These are phyloP conservation scores for Aspergillus costaricaensis DNA, from an alignment of 2,329 filamentous ascomycete genomes.

Conservation along the genomic window DNA sequence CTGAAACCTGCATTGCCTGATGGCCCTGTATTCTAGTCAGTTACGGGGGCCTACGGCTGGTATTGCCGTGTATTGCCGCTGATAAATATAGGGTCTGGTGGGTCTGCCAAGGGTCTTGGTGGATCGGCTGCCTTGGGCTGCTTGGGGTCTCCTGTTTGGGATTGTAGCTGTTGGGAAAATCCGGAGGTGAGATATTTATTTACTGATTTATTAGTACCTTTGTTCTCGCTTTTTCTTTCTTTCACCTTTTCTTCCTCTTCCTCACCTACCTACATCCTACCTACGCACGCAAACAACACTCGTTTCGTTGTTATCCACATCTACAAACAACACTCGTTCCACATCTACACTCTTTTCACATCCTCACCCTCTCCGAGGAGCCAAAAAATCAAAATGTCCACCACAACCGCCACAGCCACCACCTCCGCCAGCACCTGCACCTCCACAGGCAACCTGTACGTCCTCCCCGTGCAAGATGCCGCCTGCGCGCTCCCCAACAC, in stretches of 20 bases:
- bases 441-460: slow-evolving; percentile 39
- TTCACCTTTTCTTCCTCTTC: neutral
- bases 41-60: too few relatives aligned
- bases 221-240: neutral
- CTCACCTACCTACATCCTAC: neutral
- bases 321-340: neutral
- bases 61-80: too few relatives aligned
- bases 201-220: neutral
- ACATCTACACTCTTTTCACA: too few relatives aligned
- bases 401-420: slow-evolving; percentile 25
- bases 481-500: slow-evolving; percentile 48
- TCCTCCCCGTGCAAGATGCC: slow-evolving; percentile 48
- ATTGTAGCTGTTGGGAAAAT: too few relatives aligned
- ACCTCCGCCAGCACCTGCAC: slow-evolving; percentile 18
- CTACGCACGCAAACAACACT: neutral
- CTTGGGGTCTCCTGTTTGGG: too few relatives aligned
- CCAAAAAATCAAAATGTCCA: slow-evolving; percentile 21
- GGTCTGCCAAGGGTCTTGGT: too few relatives aligned
- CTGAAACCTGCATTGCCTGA: too few relatives aligned
- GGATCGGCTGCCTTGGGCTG: too few relatives aligned
- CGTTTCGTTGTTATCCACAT: neutral
- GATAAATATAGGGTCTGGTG: too few relatives aligned
- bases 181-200: neutral
- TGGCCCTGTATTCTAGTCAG: too few relatives aligned
- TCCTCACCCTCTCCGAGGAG: too few relatives aligned